A percentile compares a stretch with the other conserved stretches of the same genome.
Evolutionary conservation across 2,329 filamentous ascomycete genomes (phyloP).

Genomic region (Colletotrichum kahawae): DNA sequence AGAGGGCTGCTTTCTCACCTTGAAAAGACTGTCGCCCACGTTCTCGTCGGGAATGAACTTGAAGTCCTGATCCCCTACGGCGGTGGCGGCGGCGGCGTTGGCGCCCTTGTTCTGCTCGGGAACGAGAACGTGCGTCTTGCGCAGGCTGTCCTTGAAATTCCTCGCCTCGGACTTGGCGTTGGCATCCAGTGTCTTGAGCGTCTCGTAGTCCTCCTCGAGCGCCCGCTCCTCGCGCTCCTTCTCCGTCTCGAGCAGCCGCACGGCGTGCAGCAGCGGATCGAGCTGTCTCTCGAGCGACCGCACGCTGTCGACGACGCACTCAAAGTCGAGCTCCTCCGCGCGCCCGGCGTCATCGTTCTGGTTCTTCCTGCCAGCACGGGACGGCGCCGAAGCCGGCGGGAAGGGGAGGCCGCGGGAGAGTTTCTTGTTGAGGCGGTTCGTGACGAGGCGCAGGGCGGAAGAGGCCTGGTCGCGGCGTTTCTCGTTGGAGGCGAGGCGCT

Average conservation of each 20-base stretch:
- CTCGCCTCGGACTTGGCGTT: slow-evolving; percentile 61
- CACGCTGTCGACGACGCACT: slow-evolving; percentile 67
- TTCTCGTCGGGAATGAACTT: slow-evolving; percentile 22
- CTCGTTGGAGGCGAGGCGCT: slow-evolving; percentile 55
- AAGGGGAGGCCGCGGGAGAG: slow-evolving; percentile 70
- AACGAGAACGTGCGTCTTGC: slow-evolving; percentile 56
- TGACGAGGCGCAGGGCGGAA: slow-evolving; percentile 58
- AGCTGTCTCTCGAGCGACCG: slow-evolving; percentile 61
- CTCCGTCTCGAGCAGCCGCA: slow-evolving; percentile 64
- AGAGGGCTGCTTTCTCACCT: slow-evolving; percentile 27
- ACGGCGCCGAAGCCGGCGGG: slow-evolving; percentile 53
- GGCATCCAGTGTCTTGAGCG: slow-evolving; percentile 54
- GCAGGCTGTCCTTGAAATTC: slow-evolving; percentile 53
- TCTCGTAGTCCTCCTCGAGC: slow-evolving; percentile 60
- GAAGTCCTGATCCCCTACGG: background rate
- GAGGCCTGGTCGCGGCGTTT: slow-evolving; percentile 60
- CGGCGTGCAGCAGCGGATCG: slow-evolving; percentile 66
- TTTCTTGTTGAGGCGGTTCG: slow-evolving; percentile 61
- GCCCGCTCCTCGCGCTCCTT: slow-evolving; percentile 59
- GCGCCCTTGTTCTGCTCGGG: slow-evolving; percentile 35
- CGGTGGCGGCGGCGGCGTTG: background rate
- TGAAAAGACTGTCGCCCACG: slow-evolving; percentile 29
- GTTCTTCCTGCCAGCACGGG: slow-evolving; percentile 8
- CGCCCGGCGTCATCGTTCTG: slow-evolving; percentile 32
- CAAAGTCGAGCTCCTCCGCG: slow-evolving; percentile 68